phyloP scores from a whole-genome alignment of 805 yeast species.

The Scheffersomyces spartinae region DNA sequence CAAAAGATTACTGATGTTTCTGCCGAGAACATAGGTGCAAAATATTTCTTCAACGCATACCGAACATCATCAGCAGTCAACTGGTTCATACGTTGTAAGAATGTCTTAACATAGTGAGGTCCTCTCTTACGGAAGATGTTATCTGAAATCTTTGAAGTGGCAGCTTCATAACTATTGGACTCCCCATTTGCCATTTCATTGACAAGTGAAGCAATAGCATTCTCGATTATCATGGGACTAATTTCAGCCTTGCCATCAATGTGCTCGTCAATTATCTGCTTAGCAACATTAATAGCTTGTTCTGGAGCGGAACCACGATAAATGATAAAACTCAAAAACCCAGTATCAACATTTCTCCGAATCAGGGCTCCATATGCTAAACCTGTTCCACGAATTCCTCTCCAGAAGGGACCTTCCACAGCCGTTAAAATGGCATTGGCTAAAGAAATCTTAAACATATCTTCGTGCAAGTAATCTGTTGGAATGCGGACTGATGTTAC shows the following conservation, averaged over 20 bases:
- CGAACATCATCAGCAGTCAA: conserved; percentile 45
- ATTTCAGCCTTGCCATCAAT: conserved; percentile 43
- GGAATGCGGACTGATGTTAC: conserved; percentile 51
- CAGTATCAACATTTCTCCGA: conserved; percentile 48
- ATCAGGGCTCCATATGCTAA: conserved; percentile 81
- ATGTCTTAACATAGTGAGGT: conserved; percentile 42
- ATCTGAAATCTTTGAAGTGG: conserved; percentile 54
- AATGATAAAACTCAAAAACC: conserved; percentile 52
- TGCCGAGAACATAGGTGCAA: conserved; percentile 52
- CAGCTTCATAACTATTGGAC: conserved; percentile 54
- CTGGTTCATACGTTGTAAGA: conserved; percentile 40
- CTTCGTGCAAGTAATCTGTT: conserved; percentile 31
- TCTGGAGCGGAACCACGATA: conserved; percentile 79
- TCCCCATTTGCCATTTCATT: conserved; percentile 59
- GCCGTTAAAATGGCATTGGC: conserved; percentile 70
- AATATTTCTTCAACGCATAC: conserved; percentile 42
- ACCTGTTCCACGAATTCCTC: conserved; percentile 91
- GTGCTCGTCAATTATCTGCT: conserved; percentile 48
- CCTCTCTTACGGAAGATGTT: conserved; percentile 61
- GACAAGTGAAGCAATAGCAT: conserved; percentile 68
- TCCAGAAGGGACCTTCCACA: conserved; percentile 96
- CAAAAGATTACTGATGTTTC: conserved; percentile 49
- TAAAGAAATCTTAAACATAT: conserved; percentile 57
- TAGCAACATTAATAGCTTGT: conserved; percentile 52
- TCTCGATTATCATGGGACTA: conserved; percentile 51